Evolutionary conservation across 305 asterid genomes (phyloP).

Genomic region (Fraxinus angustifolia): DNA sequence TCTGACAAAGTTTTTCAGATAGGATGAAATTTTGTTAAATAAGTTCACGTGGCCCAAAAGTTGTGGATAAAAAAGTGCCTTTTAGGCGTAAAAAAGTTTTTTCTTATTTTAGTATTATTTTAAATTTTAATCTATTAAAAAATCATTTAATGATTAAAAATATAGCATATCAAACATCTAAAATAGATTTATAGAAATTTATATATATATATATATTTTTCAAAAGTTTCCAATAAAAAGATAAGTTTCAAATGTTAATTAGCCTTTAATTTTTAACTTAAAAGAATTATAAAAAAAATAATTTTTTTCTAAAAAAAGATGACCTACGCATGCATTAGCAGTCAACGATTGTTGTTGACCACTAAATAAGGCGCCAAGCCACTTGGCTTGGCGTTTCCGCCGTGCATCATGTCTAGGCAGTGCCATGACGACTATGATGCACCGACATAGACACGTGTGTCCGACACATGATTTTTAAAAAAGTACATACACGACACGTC

Average conservation of each 20-base stretch:
- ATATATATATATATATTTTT: too few relatives aligned
- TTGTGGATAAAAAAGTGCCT: neutral
- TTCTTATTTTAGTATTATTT: too few relatives aligned
- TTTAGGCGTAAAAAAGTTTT: neutral
- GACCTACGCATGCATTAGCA: neutral
- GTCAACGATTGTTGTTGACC: neutral
- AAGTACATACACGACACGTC: too few relatives aligned
- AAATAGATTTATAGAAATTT: neutral
- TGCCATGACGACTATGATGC: neutral
- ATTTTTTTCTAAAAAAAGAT: too few relatives aligned
- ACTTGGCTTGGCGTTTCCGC: neutral
- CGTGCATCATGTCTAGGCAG: neutral
- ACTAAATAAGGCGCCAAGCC: neutral
- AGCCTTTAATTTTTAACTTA: neutral
- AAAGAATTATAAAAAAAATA: too few relatives aligned
- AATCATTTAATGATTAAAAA: too few relatives aligned
- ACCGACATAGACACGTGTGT: too few relatives aligned
- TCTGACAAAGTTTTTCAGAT: neutral
- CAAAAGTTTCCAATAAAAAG: neutral
- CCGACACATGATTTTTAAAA: too few relatives aligned
- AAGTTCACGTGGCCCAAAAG: neutral
- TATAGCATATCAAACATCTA: neutral
- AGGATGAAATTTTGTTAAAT: neutral
- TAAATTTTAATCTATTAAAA: too few relatives aligned
- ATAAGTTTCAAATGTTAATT: neutral